Evolutionary conservation across 768 basidiomycete species (phyloP).

Genomic region (Butyriboletus loyo): DNA sequence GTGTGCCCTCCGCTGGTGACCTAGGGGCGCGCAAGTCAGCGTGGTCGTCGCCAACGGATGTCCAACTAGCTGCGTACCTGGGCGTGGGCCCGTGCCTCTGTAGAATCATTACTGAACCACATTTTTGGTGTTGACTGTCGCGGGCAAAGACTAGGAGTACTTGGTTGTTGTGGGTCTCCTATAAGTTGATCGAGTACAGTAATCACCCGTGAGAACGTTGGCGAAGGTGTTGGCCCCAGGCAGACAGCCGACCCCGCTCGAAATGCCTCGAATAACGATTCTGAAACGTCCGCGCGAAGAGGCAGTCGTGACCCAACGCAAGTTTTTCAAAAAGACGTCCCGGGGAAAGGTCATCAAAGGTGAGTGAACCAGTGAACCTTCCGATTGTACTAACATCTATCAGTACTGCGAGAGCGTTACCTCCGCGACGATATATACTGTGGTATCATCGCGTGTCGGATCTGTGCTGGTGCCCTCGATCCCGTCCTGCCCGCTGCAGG

Average conservation of each 20-base stretch:
- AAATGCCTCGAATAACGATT: conserved; percentile 64
- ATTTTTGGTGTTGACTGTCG: conserved; percentile 15
- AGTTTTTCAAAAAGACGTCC: conserved; percentile 95
- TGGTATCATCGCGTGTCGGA: conserved; percentile 67
- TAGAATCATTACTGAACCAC: conserved; percentile 23
- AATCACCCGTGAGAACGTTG: conserved; percentile 9
- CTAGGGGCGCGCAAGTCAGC: conserved; percentile 9
- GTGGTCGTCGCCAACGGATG: neutral
- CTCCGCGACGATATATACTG: conserved; percentile 89
- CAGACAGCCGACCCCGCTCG: too few species aligned
- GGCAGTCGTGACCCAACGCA: conserved; percentile 75
- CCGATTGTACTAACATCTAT: neutral
- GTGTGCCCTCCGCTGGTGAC: conserved; percentile 12
- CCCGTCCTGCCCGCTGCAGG: conserved; percentile 58
- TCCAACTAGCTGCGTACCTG: neutral
- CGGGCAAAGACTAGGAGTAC: too few species aligned
- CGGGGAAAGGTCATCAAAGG: conserved; percentile 93
- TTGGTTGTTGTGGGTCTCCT: too few species aligned
- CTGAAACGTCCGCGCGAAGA: conserved; percentile 69
- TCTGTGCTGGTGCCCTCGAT: conserved; percentile 48
- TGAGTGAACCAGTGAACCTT: conserved; percentile 27
- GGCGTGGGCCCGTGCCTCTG: conserved; percentile 23
- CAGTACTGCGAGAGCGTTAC: conserved; percentile 92
- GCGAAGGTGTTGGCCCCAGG: too few species aligned
- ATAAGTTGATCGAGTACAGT: neutral